phyloP scores from a whole-genome alignment of 2,329 filamentous ascomycete species.

The Apiospora koreana region DNA sequence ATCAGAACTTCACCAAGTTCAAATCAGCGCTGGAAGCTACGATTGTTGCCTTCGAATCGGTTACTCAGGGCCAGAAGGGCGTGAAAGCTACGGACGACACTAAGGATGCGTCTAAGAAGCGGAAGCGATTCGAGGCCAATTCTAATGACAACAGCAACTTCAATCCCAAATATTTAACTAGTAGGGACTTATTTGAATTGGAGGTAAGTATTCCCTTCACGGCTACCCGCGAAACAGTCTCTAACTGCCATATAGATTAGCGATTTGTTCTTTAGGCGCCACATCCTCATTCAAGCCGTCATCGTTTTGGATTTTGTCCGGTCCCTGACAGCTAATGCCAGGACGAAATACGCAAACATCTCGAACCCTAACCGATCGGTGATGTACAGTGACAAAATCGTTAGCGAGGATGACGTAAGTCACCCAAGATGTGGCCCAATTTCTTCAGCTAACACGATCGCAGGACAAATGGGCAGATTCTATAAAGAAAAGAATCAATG shows the following conservation, averaged over 20 bases:
- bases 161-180: conserved; percentile 99
- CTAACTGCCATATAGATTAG: conserved; percentile 95
- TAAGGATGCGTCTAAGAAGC: conserved; percentile 63
- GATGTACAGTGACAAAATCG: conserved; percentile 72
- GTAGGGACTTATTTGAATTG: conserved; percentile 90
- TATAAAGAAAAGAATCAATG: conserved; percentile 77
- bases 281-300: conserved; percentile 91
- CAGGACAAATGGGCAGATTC: conserved; percentile 80
- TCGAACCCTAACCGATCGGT: conserved; percentile 80
- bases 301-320: conserved; percentile 94
- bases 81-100: conserved; percentile 62
- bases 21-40: conserved; percentile 72
- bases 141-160: conserved; percentile 67
- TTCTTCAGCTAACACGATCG: conserved; percentile 20
- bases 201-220: conserved; percentile 61
- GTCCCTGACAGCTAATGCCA: conserved; percentile 81
- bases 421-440: background rate
- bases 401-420: conserved; percentile 82
- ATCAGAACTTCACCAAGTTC: conserved; percentile 75
- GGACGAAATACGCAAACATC: conserved; percentile 72
- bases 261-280: conserved; percentile 89
- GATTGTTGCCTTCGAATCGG: conserved; percentile 55
- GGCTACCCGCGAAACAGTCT: conserved; percentile 8
- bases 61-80: conserved; percentile 49
- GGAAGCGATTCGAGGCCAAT: conserved; percentile 66